Conservation (phyloP, 306 rosid genomes). For the Castanea mollissima region DNA sequence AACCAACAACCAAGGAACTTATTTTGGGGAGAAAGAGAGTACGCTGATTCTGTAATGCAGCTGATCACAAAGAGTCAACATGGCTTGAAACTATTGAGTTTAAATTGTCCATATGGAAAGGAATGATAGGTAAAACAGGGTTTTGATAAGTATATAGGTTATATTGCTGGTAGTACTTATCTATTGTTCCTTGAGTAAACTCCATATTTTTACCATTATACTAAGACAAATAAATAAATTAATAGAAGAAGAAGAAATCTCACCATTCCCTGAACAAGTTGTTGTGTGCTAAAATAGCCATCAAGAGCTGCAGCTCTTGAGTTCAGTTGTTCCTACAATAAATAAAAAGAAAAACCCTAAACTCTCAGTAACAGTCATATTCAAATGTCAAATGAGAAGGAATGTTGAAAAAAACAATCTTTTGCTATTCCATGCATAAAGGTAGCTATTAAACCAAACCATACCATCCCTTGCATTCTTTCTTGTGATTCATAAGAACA, state of each 20-base stretch:
- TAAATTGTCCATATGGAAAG: slow-evolving; percentile 16
- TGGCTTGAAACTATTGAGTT: slow-evolving; percentile 25
- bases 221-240: neutral
- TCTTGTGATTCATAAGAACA: slow-evolving; percentile 27
- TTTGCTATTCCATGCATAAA: neutral
- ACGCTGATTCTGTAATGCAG: neutral
- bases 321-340: slow-evolving; percentile 32
- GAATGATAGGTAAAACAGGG: neutral
- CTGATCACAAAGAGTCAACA: slow-evolving; percentile 22
- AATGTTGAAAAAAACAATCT: neutral
- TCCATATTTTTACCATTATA: neutral
- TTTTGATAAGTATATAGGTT: neutral
- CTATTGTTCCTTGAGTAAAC: neutral
- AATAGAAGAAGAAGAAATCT: neutral
- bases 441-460: slow-evolving; percentile 11
- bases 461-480: slow-evolving; percentile 22
- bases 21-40: too few species aligned
- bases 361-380: slow-evolving; percentile 5
- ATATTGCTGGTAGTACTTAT: neutral
- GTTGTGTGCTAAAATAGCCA: slow-evolving; percentile 31
- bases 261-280: slow-evolving; percentile 37
- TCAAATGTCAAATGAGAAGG: neutral
- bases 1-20: too few species aligned
- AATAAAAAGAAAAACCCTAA: neutral
- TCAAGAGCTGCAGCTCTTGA: slow-evolving; percentile 37